phyloP scores from a whole-genome alignment of 140 eudicot species.

The Flaveria floridana region DNA sequence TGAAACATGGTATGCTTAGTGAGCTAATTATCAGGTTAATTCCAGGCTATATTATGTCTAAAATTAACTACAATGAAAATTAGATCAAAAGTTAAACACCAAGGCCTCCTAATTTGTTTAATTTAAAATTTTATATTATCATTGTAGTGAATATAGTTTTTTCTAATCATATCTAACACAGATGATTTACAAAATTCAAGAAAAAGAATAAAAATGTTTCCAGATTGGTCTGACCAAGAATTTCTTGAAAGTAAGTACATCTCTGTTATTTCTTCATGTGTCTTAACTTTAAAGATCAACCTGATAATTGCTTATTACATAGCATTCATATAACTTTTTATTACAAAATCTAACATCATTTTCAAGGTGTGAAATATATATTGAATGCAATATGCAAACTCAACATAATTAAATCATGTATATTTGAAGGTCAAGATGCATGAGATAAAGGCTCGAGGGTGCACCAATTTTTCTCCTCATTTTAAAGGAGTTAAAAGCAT shows the following conservation, averaged over 20 bases:
- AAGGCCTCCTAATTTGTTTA: neutral
- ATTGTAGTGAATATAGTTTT: neutral
- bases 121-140: neutral
- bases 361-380: neutral
- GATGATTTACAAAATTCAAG: neutral
- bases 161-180: neutral
- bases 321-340: neutral
- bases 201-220: neutral
- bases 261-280: too few relatives aligned
- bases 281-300: neutral
- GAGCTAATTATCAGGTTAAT: neutral
- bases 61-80: neutral
- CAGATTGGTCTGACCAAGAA: neutral
- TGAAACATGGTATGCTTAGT: too few relatives aligned
- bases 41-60: neutral
- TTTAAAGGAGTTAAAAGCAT: neutral
- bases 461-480: neutral
- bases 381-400: conserved; percentile 3
- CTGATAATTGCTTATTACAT: neutral
- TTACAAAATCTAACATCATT: conserved; percentile 13
- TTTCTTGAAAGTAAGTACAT: too few relatives aligned
- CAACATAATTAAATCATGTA: neutral
- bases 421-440: conserved; percentile 2
- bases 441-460: conserved; percentile 3
- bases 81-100: neutral